Conservation (phyloP, 768 basidiomycete species). For the Pulveroboletus ravenelii region DNA sequence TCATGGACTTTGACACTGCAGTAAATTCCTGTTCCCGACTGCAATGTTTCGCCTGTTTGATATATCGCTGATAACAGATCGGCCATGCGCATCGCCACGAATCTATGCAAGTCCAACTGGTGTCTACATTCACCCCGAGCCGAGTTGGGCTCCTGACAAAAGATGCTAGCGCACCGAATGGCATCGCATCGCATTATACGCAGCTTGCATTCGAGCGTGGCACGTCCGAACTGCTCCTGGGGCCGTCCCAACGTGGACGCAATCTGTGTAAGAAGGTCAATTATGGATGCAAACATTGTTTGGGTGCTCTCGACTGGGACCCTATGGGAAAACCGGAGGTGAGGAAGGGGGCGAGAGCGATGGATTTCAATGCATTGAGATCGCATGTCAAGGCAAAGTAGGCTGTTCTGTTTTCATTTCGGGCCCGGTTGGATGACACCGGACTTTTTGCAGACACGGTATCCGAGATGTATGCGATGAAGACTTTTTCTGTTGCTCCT, state of each 20-base stretch:
- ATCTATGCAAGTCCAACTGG: slow-evolving; percentile 39
- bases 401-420: slow-evolving; percentile 15
- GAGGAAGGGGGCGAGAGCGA: slow-evolving; percentile 21
- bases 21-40: slow-evolving; percentile 30
- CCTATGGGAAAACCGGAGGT: not conserved
- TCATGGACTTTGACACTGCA: slow-evolving; percentile 44
- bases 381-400: slow-evolving; percentile 64
- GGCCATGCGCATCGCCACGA: slow-evolving; percentile 66
- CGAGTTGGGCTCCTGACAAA: not conserved
- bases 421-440: slow-evolving; percentile 4
- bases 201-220: slow-evolving; percentile 24
- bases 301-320: not conserved
- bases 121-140: not conserved
- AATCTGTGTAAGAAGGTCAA: slow-evolving; percentile 32
- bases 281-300: slow-evolving; percentile 56
- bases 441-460: slow-evolving; percentile 40
- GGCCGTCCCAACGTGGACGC: slow-evolving; percentile 18
- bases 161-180: no score
- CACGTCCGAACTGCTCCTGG: slow-evolving; percentile 14
- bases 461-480: slow-evolving; percentile 47
- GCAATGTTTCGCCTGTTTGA: not conserved
- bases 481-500: slow-evolving; percentile 39
- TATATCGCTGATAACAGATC: slow-evolving; percentile 34
- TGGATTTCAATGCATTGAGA: slow-evolving; percentile 52
- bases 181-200: accelerated